Evolutionary conservation across 208 protist genomes (phyloP).

Genomic region (Blechomonas ayalai): DNA sequence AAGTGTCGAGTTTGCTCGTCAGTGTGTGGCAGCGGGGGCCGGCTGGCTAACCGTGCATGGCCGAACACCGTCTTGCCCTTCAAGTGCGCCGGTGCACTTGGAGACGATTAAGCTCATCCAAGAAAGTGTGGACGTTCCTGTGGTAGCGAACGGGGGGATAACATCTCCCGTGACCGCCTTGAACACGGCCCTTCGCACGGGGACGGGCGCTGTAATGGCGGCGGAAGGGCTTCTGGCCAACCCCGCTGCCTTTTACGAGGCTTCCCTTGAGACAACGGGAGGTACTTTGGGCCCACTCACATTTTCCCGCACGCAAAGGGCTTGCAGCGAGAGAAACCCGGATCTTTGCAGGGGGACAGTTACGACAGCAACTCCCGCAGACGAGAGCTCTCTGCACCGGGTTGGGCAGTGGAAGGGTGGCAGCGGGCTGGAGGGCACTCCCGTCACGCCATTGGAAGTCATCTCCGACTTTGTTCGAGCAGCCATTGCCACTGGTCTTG

Average conservation of each 20-base stretch:
- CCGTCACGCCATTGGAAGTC: slow-evolving; percentile 49
- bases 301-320: too few relatives aligned
- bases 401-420: too few relatives aligned
- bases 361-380: too few relatives aligned
- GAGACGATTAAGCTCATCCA: slow-evolving; percentile 58
- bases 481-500: slow-evolving; percentile 37
- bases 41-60: slow-evolving; percentile 86
- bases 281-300: too few relatives aligned
- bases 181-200: slow-evolving; percentile 28
- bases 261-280: too few relatives aligned
- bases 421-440: slow-evolving; percentile 12
- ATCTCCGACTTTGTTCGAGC: slow-evolving; percentile 75
- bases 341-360: too few relatives aligned
- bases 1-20: slow-evolving; percentile 80
- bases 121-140: slow-evolving; percentile 56
- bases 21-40: slow-evolving; percentile 69
- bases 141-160: slow-evolving; percentile 84
- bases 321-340: too few relatives aligned
- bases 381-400: slow-evolving; percentile 9
- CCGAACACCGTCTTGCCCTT: slow-evolving; percentile 41
- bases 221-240: slow-evolving; percentile 80
- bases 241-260: slow-evolving; percentile 63
- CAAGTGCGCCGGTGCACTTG: slow-evolving; percentile 42
- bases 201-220: slow-evolving; percentile 70
- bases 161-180: slow-evolving; percentile 40